These are phyloP conservation scores for Craterostigma plantagineum DNA, from an alignment of 257 asterid genomes.

Conservation along the genomic window DNA sequence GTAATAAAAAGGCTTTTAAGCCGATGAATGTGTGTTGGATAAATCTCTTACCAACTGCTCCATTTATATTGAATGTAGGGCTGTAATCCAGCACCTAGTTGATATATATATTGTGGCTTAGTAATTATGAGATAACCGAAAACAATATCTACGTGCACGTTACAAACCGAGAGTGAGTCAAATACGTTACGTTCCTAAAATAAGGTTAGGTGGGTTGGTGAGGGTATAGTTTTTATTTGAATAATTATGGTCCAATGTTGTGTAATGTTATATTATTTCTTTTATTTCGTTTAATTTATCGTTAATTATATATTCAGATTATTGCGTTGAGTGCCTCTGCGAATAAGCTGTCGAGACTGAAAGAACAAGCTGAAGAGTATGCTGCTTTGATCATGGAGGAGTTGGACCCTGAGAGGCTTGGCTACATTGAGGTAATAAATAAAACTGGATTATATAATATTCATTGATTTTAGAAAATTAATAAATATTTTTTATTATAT, in stretches of 20 bases:
- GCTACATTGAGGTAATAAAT: slow-evolving; percentile 88
- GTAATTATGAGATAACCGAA: too few relatives aligned
- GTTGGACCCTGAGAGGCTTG: slow-evolving; percentile 91
- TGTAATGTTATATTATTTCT: not conserved
- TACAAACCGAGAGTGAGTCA: too few relatives aligned
- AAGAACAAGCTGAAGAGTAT: slow-evolving; percentile 93
- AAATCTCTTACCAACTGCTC: not conserved
- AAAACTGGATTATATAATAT: not conserved
- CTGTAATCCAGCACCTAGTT: too few relatives aligned
- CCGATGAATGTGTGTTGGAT: not conserved
- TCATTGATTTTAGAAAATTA: not conserved
- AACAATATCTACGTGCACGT: too few relatives aligned
- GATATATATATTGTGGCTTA: too few relatives aligned
- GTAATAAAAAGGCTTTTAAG: too few relatives aligned
- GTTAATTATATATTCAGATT: slow-evolving; percentile 23
- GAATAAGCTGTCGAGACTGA: slow-evolving; percentile 72
- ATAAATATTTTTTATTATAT: too few relatives aligned
- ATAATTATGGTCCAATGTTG: too few relatives aligned
- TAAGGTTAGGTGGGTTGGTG: too few relatives aligned
- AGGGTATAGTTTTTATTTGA: too few relatives aligned
- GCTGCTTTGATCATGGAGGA: slow-evolving; percentile 98
- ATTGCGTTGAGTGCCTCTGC: slow-evolving; percentile 96
- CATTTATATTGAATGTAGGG: too few relatives aligned
- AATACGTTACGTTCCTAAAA: too few relatives aligned
- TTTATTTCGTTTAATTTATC: slow-evolving; percentile 1